Percentiles rank a stretch among this genome's conserved stretches.
Evolutionary conservation across 2,329 filamentous ascomycete species (phyloP).

Genomic region (Fusarium euwallaceae): DNA sequence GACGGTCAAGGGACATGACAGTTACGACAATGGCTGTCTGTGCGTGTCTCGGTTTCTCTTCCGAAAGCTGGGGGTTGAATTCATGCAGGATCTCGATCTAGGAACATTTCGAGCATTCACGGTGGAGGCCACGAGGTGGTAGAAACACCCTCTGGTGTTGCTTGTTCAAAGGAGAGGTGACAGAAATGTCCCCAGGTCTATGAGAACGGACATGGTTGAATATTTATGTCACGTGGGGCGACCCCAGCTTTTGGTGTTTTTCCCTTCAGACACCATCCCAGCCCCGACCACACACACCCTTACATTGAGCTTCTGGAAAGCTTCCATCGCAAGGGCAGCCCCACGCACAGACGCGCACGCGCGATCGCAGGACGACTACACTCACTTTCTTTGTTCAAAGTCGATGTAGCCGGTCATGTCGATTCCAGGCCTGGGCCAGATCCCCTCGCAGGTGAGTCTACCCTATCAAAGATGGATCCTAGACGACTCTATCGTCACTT

Average conservation of each 20-base stretch:
- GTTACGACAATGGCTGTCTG: not conserved
- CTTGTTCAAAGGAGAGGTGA: not conserved
- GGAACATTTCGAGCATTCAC: slow-evolving; percentile 2
- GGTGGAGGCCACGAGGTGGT: slow-evolving; percentile 10
- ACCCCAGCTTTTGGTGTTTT: slow-evolving; percentile 13
- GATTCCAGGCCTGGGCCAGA: slow-evolving; percentile 80
- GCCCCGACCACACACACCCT: slow-evolving; percentile 12
- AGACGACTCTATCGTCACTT: not conserved
- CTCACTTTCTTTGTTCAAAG: slow-evolving; percentile 28
- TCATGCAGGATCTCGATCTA: slow-evolving; percentile 4
- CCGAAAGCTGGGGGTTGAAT: slow-evolving; percentile 2
- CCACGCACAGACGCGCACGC: slow-evolving; percentile 38
- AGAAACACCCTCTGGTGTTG: slow-evolving; percentile 5
- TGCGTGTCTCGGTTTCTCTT: slow-evolving; percentile 9
- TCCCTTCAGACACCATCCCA: slow-evolving; percentile 2
- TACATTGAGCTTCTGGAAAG: slow-evolving; percentile 46
- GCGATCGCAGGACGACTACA: slow-evolving; percentile 17
- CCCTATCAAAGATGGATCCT: slow-evolving; percentile 5
- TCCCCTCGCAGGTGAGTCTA: slow-evolving; percentile 67
- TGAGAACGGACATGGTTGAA: not conserved
- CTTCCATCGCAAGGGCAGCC: slow-evolving; percentile 41
- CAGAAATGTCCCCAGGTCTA: slow-evolving; percentile 5
- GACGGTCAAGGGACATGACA: not conserved
- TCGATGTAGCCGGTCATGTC: slow-evolving; percentile 69
- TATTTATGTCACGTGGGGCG: slow-evolving; percentile 21